Conservation (phyloP, 805 yeast genomes). For the Candida tallmaniae region DNA sequence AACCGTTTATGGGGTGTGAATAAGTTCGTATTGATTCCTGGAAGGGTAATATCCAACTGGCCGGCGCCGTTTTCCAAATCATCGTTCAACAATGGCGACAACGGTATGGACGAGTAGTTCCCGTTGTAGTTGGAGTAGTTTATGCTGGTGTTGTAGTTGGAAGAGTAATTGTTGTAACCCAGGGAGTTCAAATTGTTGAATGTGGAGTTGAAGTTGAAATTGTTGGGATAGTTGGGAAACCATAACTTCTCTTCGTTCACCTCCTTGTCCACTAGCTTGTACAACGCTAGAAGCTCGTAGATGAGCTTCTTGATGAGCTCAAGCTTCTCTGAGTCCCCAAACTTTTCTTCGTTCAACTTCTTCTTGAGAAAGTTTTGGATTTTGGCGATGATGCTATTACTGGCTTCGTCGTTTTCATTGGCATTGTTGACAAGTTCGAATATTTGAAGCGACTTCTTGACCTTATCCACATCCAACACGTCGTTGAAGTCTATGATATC, state of each 20-base stretch:
- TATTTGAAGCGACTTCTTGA: conserved; percentile 1
- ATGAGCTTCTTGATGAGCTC: conserved; percentile 4
- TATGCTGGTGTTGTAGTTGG: background rate
- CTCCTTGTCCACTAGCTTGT: conserved; percentile 1
- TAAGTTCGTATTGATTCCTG: conserved; percentile 8
- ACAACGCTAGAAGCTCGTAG: conserved; percentile 2
- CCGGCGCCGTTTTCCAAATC: conserved; percentile 15
- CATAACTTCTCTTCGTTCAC: conserved; percentile 4
- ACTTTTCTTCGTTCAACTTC: background rate
- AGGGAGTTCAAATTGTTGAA: background rate
- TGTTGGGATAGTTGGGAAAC: conserved; percentile 2
- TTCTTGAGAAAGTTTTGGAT: conserved; percentile 3
- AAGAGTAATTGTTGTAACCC: background rate
- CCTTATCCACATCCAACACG: conserved; percentile 1
- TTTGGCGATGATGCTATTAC: background rate
- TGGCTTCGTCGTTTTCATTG: conserved; percentile 2
- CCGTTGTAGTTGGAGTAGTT: conserved; percentile 2
- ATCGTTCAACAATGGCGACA: conserved; percentile 27
- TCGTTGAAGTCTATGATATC: background rate
- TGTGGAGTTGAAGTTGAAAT: background rate
- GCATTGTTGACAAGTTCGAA: conserved; percentile 4
- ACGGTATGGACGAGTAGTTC: conserved; percentile 17
- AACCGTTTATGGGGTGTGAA: conserved; percentile 1
- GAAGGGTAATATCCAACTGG: conserved; percentile 10
- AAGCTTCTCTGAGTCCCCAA: conserved; percentile 2